These are phyloP conservation scores for Schwanniomyces occidentalis DNA, from an alignment of 805 yeast genomes.

Conservation along the genomic window DNA sequence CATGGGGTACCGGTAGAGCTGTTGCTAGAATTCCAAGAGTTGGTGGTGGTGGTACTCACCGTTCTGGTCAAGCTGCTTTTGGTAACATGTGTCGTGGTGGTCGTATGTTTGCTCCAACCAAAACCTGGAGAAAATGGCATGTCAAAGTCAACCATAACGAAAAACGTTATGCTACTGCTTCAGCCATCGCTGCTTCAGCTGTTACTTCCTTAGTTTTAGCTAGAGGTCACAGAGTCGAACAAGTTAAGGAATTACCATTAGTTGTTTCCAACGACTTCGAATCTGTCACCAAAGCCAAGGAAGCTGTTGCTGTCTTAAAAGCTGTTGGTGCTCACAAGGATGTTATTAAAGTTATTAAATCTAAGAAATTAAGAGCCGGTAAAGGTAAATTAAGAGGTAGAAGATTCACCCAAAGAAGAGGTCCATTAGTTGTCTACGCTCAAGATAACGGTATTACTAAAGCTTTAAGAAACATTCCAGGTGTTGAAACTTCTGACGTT, in stretches of 20 bases:
- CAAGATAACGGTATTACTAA: conserved; percentile 96
- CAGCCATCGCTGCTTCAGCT: conserved; percentile 99
- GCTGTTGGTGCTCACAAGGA: conserved; percentile 99
- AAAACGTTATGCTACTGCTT: conserved; percentile 99
- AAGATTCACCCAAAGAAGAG: conserved; percentile 99
- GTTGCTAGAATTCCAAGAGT: conserved; percentile 99
- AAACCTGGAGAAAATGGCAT: conserved; percentile 99
- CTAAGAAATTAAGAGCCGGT: conserved; percentile 99
- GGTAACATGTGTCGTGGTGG: conserved; percentile 99
- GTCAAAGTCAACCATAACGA: conserved; percentile 99
- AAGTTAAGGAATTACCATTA: conserved; percentile 96
- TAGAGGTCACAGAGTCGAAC: conserved; percentile 99
- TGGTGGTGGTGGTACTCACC: conserved; percentile 99
- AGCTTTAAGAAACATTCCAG: conserved; percentile 99
- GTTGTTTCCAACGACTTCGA: conserved; percentile 94
- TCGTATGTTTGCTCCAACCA: conserved; percentile 99
- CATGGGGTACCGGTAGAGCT: conserved; percentile 99
- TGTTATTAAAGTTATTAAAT: conserved; percentile 95
- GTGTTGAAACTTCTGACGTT: conserved; percentile 97
- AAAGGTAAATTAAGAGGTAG: conserved; percentile 99
- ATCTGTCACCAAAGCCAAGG: conserved; percentile 94
- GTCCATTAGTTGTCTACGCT: conserved; percentile 98
- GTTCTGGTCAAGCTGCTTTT: conserved; percentile 99
- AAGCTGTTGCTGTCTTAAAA: conserved; percentile 96
- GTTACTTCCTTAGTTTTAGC: conserved; percentile 98